phyloP scores from a whole-genome alignment of 106 monocot genomes.

The Posidonia australis region DNA sequence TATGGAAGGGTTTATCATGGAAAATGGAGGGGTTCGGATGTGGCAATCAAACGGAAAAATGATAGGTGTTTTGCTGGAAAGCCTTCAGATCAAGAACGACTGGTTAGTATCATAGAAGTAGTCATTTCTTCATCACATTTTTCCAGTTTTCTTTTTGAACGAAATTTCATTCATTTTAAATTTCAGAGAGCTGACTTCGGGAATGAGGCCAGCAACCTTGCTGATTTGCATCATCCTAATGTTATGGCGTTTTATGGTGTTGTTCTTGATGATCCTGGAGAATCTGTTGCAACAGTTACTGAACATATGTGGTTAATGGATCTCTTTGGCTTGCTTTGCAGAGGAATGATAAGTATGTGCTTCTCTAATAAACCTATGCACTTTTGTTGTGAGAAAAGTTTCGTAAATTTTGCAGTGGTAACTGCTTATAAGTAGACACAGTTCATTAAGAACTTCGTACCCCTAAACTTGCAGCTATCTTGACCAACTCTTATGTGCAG shows the following conservation, averaged over 20 bases:
- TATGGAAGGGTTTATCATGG: constrained; percentile 91
- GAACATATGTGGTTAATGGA: constrained; percentile 82
- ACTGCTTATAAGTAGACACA: too few relatives aligned
- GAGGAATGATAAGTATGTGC: constrained; percentile 57
- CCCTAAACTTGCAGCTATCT: too few relatives aligned
- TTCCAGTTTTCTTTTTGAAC: background rate
- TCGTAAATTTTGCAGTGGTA: too few relatives aligned
- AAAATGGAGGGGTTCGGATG: too few relatives aligned
- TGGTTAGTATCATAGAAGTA: constrained; percentile 21
- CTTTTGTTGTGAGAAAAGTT: too few relatives aligned
- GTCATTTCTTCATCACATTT: background rate
- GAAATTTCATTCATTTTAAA: background rate
- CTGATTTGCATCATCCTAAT: constrained; percentile 76
- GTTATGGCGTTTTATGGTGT: constrained; percentile 72
- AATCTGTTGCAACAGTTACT: constrained; percentile 64
- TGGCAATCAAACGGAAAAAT: constrained; percentile 80
- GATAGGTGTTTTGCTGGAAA: constrained; percentile 79
- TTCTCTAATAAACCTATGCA: too few relatives aligned
- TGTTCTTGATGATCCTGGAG: constrained; percentile 61
- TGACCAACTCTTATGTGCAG: too few relatives aligned
- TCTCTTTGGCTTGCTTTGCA: constrained; percentile 53
- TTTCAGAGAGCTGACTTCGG: constrained; percentile 60
- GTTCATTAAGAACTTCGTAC: too few relatives aligned
- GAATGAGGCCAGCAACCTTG: constrained; percentile 76
- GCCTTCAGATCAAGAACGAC: constrained; percentile 56